Evolutionary conservation across 768 basidiomycete species (phyloP), one percentile per base, ranked within the genome.

Genomic region (Rhodotorula paludigena): DNA sequence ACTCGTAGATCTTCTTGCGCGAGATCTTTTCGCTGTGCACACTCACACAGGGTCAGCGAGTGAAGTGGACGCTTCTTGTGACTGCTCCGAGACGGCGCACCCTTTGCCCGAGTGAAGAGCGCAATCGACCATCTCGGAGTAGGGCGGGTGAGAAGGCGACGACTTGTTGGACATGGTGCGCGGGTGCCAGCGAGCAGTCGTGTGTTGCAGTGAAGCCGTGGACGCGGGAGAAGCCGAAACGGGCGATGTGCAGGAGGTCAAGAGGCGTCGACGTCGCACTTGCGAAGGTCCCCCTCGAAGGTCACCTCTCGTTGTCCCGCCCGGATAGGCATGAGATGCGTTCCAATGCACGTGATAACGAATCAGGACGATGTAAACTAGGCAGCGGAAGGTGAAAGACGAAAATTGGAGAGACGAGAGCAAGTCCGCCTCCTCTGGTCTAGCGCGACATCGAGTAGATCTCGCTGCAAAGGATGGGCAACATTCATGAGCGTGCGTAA

Each of bases 361-460:
- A 25, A 39, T 3, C 15, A 41, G 36, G 25, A 16, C 11, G 12
- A 41, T 12, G 2, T 12, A 30, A 18, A 7, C 15, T 12, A 20
- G 21, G 36, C 10, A 41, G n/a, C n/a, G n/a, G n/a, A n/a, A n/a
- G n/a, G n/a, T n/a, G 36, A 54, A 39, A 54, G 53, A n/a, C 36
- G 53, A 38, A 39, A 54, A 54, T 21, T 3, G 21, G 20, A 52
- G 18, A 16, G n/a, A n/a, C n/a, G n/a, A 48, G 5, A 5, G 47
- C 54, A 21, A 28, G 32, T n/a, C n/a, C n/a, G n/a, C 30, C 28
- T 20, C 42, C 25, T 16, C 52, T 21, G 10, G 5, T 32, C 47
- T 51, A 64, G 14, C 63, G 63, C 45, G 56, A 49, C 63, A 64
- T 64, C 38, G 63, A 57, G 38, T 56, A 39, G 63, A 64, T 64